Evolutionary conservation across 179 eudicot species (phyloP).

Genomic region (Beta macrorhiza): DNA sequence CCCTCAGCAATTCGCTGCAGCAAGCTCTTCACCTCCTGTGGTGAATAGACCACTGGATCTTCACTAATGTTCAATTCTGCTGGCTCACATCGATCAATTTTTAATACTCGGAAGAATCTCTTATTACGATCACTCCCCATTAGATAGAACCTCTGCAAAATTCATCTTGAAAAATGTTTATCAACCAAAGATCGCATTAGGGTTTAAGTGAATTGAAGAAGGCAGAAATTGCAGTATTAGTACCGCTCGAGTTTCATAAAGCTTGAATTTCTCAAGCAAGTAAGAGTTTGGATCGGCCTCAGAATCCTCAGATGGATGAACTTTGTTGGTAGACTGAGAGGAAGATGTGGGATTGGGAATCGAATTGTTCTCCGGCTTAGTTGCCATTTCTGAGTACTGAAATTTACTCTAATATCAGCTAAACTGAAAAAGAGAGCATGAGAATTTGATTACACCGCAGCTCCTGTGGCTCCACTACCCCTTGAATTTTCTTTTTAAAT

Average conservation of each 20-base stretch:
- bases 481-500: neutral
- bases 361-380: conserved; percentile 31
- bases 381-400: conserved; percentile 26
- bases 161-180: neutral
- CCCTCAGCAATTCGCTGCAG: conserved; percentile 90
- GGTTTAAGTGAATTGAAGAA: neutral
- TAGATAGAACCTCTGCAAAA: conserved; percentile 69
- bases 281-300: conserved; percentile 60
- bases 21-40: conserved; percentile 79
- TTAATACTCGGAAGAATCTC: conserved; percentile 71
- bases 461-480: neutral
- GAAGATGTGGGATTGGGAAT: conserved; percentile 33
- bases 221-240: neutral
- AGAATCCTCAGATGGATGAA: conserved; percentile 55
- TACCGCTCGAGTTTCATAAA: conserved; percentile 93
- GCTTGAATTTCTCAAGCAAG: conserved; percentile 84
- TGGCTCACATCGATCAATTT: conserved; percentile 86
- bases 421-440: neutral
- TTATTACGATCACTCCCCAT: conserved; percentile 90
- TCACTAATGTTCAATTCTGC: conserved; percentile 85
- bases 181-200: neutral
- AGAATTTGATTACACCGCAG: neutral
- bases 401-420: neutral
- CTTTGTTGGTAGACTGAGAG: conserved; percentile 42
- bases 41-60: conserved; percentile 89